phyloP scores from a whole-genome alignment of 78 protist genomes.

The Speleostelium caveatum region DNA sequence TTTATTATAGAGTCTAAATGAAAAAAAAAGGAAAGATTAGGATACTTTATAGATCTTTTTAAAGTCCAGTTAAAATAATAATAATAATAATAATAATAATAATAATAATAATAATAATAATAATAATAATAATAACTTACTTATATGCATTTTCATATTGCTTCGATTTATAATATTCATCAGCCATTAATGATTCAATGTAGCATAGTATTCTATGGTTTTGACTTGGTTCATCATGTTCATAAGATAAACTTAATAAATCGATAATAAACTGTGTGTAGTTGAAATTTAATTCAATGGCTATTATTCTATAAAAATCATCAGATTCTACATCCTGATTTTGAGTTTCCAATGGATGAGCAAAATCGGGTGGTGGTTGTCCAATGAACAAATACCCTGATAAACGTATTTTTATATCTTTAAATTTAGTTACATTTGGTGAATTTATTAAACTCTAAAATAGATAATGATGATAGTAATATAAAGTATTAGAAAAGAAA shows the following conservation, averaged over 20 bases:
- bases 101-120: no score
- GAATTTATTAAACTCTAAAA: not conserved
- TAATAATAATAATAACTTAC: not conserved
- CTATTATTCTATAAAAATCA: constrained; percentile 27
- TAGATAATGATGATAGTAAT: no score
- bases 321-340: constrained; percentile 24
- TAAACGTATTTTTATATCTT: constrained; percentile 29
- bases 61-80: no score
- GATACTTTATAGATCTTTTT: no score
- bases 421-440: not conserved
- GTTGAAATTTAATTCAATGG: constrained; percentile 34
- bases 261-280: constrained; percentile 21
- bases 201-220: constrained; percentile 48
- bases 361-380: constrained; percentile 66
- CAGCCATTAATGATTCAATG: constrained; percentile 61
- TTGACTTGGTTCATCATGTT: constrained; percentile 7
- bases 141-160: constrained; percentile 45
- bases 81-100: no score
- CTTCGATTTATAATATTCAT: constrained; percentile 52
- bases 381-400: constrained; percentile 28
- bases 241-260: not conserved
- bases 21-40: no score
- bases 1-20: constrained; percentile 18
- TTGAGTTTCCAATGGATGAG: constrained; percentile 41
- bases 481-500: no score